These are phyloP conservation scores for Candida tetrigidarum DNA, from an alignment of 1,139 yeast species.

Conservation along the genomic window DNA sequence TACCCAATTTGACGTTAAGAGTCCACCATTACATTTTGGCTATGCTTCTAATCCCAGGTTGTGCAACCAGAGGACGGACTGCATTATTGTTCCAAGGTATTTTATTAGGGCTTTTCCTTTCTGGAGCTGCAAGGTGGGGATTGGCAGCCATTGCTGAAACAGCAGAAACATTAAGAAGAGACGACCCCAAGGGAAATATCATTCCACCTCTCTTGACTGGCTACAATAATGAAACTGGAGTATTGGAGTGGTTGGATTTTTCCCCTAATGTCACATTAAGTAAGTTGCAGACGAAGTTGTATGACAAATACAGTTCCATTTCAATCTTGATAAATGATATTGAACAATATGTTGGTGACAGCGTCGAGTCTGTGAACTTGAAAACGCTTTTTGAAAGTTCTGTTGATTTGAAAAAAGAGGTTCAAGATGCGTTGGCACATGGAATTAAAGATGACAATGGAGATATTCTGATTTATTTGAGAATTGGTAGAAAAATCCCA, in stretches of 20 bases:
- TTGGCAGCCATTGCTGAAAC: constrained; percentile 90
- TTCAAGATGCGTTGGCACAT: constrained; percentile 30
- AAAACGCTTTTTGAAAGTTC: constrained; percentile 39
- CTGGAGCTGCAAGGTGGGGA: constrained; percentile 94
- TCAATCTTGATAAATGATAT: constrained; percentile 78
- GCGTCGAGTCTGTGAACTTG: constrained; percentile 44
- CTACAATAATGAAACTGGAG: constrained; percentile 35
- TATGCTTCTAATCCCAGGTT: constrained; percentile 79
- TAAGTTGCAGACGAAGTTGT: constrained; percentile 16
- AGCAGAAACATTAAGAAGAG: constrained; percentile 63
- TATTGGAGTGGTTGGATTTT: constrained; percentile 35
- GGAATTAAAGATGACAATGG: constrained; percentile 28
- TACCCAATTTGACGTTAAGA: constrained; percentile 77
- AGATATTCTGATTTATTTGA: constrained; percentile 49
- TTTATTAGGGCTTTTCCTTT: constrained; percentile 74
- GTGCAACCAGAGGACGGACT: constrained; percentile 74
- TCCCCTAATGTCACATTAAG: constrained; percentile 12
- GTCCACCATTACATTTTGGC: constrained; percentile 92
- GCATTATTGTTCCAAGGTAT: constrained; percentile 83
- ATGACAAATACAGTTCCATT: constrained; percentile 42
- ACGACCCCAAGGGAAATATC: constrained; percentile 70
- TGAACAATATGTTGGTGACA: constrained; percentile 68
- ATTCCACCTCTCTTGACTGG: constrained; percentile 47
- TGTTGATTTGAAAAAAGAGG: constrained; percentile 31
- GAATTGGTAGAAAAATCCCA: constrained; percentile 58